Percentiles rank a stretch among this genome's conserved stretches.
Conservation (phyloP, 78 protist species). For the Corallochytrium limacisporum region DNA sequence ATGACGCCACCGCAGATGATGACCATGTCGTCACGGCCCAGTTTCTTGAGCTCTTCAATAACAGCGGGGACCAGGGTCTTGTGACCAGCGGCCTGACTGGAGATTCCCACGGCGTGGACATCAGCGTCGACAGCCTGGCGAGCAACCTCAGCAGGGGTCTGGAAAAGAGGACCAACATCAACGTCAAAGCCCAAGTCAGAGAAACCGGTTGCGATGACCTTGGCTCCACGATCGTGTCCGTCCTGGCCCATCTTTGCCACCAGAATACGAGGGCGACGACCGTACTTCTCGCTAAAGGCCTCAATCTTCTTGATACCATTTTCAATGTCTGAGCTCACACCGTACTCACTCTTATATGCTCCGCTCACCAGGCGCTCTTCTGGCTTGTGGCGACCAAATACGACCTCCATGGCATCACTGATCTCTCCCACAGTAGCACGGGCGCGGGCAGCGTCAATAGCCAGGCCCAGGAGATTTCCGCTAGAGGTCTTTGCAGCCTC, state of each 20-base stretch:
- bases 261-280: conserved; percentile 85
- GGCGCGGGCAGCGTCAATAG: conserved; percentile 62
- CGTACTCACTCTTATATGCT: conserved; percentile 43
- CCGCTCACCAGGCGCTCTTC: conserved; percentile 43
- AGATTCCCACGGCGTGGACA: conserved; percentile 91
- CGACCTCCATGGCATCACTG: conserved; percentile 65
- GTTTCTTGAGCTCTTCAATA: conserved; percentile 25
- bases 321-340: not conserved
- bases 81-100: conserved; percentile 93
- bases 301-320: not conserved
- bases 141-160: conserved; percentile 74
- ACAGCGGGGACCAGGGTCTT: conserved; percentile 83
- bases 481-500: conserved; percentile 2
- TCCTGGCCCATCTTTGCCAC: conserved; percentile 95
- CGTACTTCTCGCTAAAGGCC: conserved; percentile 42
- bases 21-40: conserved; percentile 44
- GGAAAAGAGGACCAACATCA: conserved; percentile 85
- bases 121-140: conserved; percentile 85
- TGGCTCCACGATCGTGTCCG: conserved; percentile 97
- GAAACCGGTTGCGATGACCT: conserved; percentile 90
- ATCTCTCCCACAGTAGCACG: conserved; percentile 92
- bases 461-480: conserved; percentile 19
- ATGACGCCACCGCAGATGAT: conserved; percentile 92
- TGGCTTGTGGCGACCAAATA: conserved; percentile 33
- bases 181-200: conserved; percentile 94